Evolutionary conservation across 1,284 basidiomycete genomes (phyloP).

Genomic region (Takashimella koratensis): DNA sequence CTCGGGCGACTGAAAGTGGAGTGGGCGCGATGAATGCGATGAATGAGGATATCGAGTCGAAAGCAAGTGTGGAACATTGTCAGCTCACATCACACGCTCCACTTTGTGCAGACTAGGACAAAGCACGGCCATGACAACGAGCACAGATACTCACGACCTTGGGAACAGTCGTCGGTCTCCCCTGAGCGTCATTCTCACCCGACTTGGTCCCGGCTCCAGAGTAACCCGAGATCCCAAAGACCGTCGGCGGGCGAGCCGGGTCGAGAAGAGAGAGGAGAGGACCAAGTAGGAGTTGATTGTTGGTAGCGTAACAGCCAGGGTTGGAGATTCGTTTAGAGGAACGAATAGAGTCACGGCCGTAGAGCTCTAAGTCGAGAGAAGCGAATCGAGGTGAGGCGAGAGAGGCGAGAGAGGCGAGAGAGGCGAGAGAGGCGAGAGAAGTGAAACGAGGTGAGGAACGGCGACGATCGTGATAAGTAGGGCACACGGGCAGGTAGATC

Average conservation of each 20-base stretch:
- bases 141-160: conserved; percentile 67
- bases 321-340: conserved; percentile 83
- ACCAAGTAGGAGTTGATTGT: conserved; percentile 84
- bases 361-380: conserved; percentile 67
- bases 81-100: too few species aligned
- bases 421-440: too few species aligned
- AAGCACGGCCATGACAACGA: too few species aligned
- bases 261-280: conserved; percentile 75
- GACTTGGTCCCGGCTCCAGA: conserved; percentile 89
- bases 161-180: conserved; percentile 68
- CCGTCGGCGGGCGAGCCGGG: conserved; percentile 66
- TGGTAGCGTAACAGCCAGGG: conserved; percentile 96
- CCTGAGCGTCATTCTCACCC: conserved; percentile 59
- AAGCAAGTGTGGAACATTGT: too few species aligned
- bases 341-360: conserved; percentile 69
- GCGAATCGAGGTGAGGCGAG: conserved; percentile 1
- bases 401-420: too few species aligned
- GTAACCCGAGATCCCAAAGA: conserved; percentile 92
- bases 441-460: too few species aligned
- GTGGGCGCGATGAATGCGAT: not conserved
- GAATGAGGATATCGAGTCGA: not conserved
- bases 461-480: too few species aligned
- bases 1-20: not conserved
- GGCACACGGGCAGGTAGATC: too few species aligned
- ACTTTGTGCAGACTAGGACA: too few species aligned